phyloP scores from a whole-genome alignment of 176 grass and related monocot species.

The Aegilops tauschii region DNA sequence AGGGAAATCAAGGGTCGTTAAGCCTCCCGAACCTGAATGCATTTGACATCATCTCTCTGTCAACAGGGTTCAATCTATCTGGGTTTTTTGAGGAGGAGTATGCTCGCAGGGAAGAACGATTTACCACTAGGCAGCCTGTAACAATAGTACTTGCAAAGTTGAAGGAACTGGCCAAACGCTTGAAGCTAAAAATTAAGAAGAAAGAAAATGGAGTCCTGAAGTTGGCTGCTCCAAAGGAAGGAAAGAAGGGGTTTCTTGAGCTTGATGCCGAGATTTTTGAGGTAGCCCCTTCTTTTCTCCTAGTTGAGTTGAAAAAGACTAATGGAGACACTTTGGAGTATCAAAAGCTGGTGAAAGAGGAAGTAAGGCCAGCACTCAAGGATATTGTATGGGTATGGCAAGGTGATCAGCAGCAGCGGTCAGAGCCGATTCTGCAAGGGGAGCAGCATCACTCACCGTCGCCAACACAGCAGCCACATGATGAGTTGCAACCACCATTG shows the following conservation, averaged over 20 bases:
- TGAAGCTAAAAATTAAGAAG: conserved; percentile 74
- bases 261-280: conserved; percentile 82
- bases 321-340: conserved; percentile 85
- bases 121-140: conserved; percentile 66
- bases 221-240: conserved; percentile 57
- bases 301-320: conserved; percentile 83
- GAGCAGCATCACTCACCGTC: conserved; percentile 9
- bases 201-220: conserved; percentile 75
- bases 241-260: conserved; percentile 81
- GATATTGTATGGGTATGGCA: conserved; percentile 98
- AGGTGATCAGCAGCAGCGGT: conserved; percentile 43
- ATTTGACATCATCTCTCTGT: conserved; percentile 91
- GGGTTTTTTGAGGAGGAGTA: conserved; percentile 68
- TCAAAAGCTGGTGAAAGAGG: conserved; percentile 72
- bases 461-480: background rate
- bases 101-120: conserved; percentile 52
- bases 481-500: conserved; percentile 18
- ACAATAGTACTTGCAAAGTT: conserved; percentile 58
- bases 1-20: conserved; percentile 50
- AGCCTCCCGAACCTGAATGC: conserved; percentile 76
- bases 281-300: conserved; percentile 62
- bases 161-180: conserved; percentile 56
- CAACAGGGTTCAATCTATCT: conserved; percentile 79
- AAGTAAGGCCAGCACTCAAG: conserved; percentile 72
- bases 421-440: conserved; percentile 20